Conservation (phyloP, 495 filamentous ascomycete species). For the Penicillium crystallinum region DNA sequence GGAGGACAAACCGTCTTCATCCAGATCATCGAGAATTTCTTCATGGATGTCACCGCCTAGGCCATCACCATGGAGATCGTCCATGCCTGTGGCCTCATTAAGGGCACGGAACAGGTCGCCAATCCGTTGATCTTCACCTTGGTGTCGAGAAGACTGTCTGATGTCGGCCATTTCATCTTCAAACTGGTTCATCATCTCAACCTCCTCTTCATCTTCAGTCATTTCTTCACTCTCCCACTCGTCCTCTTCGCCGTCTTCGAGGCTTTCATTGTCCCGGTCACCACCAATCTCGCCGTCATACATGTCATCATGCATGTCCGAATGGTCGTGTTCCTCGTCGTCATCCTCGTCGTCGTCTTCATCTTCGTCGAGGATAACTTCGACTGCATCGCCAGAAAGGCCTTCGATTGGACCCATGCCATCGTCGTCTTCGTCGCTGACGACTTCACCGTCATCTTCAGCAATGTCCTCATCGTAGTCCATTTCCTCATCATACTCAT, state of each 20-base stretch:
- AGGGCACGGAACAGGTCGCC: slow-evolving; percentile 41
- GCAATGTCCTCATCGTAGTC: slow-evolving; percentile 73
- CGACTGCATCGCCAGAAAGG: slow-evolving; percentile 73
- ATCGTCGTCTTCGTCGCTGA: slow-evolving; percentile 88
- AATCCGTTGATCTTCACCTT: slow-evolving; percentile 53
- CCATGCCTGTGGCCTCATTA: slow-evolving; percentile 36
- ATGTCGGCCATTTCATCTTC: slow-evolving; percentile 55
- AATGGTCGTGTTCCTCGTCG: slow-evolving; percentile 62
- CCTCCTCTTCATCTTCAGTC: slow-evolving; percentile 52
- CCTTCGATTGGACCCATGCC: slow-evolving; percentile 84
- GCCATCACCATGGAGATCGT: slow-evolving; percentile 32
- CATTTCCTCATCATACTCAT: slow-evolving; percentile 85
- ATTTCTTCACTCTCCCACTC: slow-evolving; percentile 58
- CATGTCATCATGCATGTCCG: slow-evolving; percentile 48
- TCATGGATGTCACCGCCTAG: slow-evolving; percentile 40
- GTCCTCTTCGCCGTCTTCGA: slow-evolving; percentile 52
- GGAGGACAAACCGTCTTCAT: slow-evolving; percentile 59
- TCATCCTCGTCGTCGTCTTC: slow-evolving; percentile 58
- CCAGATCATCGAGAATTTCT: slow-evolving; percentile 60
- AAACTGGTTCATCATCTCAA: slow-evolving; percentile 46
- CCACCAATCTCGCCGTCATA: slow-evolving; percentile 53
- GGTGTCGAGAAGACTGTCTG: slow-evolving; percentile 55
- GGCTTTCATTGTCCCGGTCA: slow-evolving; percentile 61
- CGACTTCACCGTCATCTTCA: slow-evolving; percentile 77
- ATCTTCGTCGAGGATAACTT: slow-evolving; percentile 77